Percentiles rank a stretch among this genome's conserved stretches.
These are phyloP conservation scores for Ogataea haglerorum DNA, from an alignment of 805 yeast species.

Conservation along the genomic window DNA sequence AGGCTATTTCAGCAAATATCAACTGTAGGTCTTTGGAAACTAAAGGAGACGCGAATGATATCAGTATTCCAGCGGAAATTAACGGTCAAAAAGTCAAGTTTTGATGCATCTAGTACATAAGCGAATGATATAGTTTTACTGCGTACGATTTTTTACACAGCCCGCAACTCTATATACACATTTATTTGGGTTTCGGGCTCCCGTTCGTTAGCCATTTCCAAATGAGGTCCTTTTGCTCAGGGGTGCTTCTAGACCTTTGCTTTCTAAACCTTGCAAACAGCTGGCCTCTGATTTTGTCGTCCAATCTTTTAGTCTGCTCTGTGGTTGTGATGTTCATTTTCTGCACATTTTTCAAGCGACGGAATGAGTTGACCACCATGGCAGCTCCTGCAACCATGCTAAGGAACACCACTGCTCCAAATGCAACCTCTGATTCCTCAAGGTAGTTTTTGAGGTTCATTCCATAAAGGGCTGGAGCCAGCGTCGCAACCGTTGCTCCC, in stretches of 20 bases:
- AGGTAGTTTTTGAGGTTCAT: slow-evolving; percentile 79
- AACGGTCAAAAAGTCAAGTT: background rate
- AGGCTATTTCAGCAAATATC: no score
- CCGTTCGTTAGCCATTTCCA: slow-evolving; percentile 57
- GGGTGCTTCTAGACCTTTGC: slow-evolving; percentile 2
- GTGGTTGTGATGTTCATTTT: slow-evolving; percentile 58
- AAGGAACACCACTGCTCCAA: slow-evolving; percentile 50
- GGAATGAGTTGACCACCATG: slow-evolving; percentile 55
- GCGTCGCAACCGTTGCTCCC: slow-evolving; percentile 81
- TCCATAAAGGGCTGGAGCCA: slow-evolving; percentile 85
- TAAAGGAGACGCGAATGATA: no score
- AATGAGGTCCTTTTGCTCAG: slow-evolving; percentile 40
- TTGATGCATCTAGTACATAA: slow-evolving; percentile 2
- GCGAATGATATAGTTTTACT: slow-evolving; percentile 1
- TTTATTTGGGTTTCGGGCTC: slow-evolving; percentile 24
- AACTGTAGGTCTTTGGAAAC: no score
- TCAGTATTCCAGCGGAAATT: no score
- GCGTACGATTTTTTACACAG: slow-evolving; percentile 3
- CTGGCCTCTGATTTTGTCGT: slow-evolving; percentile 19
- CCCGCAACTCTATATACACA: slow-evolving; percentile 8
- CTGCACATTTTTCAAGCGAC: slow-evolving; percentile 58
- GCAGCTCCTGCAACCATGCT: slow-evolving; percentile 52
- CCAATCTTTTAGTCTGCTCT: slow-evolving; percentile 27
- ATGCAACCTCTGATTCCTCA: slow-evolving; percentile 65
- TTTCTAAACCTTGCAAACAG: slow-evolving; percentile 11